phyloP scores from a whole-genome alignment of 1,139 yeast genomes.

The Lodderomyces pseudojiufengensis region DNA sequence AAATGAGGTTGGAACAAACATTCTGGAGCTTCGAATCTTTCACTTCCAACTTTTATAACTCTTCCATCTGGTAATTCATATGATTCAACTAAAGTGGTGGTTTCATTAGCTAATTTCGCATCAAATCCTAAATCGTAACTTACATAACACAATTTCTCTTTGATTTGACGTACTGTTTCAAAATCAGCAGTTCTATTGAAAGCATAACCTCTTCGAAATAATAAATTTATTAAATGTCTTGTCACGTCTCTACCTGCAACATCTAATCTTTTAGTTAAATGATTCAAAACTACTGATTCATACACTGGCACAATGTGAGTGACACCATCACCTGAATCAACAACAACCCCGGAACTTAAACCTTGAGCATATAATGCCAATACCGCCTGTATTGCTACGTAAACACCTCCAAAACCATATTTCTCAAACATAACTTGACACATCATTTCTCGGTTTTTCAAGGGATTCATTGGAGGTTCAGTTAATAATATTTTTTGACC shows the following conservation, averaged over 20 bases:
- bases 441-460: conserved; percentile 90
- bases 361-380: conserved; percentile 97
- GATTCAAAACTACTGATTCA: conserved; percentile 92
- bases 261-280: conserved; percentile 85
- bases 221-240: conserved; percentile 81
- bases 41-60: conserved; percentile 89
- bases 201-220: conserved; percentile 95
- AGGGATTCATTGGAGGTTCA: conserved; percentile 98
- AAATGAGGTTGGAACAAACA: conserved; percentile 95
- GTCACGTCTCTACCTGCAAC: conserved; percentile 99
- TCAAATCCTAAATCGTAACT: conserved; percentile 92
- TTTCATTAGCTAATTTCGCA: conserved; percentile 82
- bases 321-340: conserved; percentile 85
- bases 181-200: conserved; percentile 98
- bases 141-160: conserved; percentile 92
- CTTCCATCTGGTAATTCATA: conserved; percentile 97
- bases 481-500: conserved; percentile 84
- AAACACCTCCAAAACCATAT: conserved; percentile 92
- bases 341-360: conserved; percentile 95
- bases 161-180: conserved; percentile 96
- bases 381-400: conserved; percentile 97
- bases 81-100: conserved; percentile 86
- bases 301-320: conserved; percentile 98
- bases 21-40: conserved; percentile 97
- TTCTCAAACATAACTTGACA: conserved; percentile 97